phyloP scores from a whole-genome alignment of 2,329 filamentous ascomycete genomes.

The Ophioceras dolichostomum region DNA sequence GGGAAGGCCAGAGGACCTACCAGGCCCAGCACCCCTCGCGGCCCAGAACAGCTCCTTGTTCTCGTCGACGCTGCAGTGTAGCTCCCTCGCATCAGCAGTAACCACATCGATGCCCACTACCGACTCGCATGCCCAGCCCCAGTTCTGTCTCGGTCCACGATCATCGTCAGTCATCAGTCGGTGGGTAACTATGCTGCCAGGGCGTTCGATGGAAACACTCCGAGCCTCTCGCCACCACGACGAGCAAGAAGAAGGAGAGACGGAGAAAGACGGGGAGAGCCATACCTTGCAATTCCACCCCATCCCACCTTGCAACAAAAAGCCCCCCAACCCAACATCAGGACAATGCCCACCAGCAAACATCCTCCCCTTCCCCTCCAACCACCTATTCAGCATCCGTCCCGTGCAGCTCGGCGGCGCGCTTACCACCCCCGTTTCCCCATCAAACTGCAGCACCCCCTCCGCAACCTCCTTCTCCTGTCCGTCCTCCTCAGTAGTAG shows the following conservation, averaged over 20 bases:
- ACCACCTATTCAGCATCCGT: conserved; percentile 23
- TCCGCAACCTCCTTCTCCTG: conserved; percentile 1
- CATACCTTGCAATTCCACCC: conserved; percentile 42
- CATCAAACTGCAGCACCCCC: conserved; percentile 22
- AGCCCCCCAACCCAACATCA: conserved; percentile 43
- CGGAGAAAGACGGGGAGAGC: conserved; percentile 1
- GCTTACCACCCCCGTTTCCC: conserved; percentile 20
- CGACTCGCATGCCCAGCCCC: conserved; percentile 41
- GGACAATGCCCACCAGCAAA: conserved; percentile 44
- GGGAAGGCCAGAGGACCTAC: too few species aligned
- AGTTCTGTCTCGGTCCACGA: too few species aligned
- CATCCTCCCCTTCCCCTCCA: conserved; percentile 26
- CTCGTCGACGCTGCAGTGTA: conserved; percentile 21
- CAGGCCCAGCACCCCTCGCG: conserved; percentile 31
- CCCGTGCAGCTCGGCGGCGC: conserved; percentile 35
- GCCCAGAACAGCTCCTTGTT: conserved; percentile 36
- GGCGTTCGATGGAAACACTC: too few species aligned
- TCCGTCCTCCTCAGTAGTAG: background rate
- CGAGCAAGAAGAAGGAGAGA: too few species aligned
- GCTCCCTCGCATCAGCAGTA: conserved; percentile 25
- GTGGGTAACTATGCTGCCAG: too few species aligned
- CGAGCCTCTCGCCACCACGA: too few species aligned
- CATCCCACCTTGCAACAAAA: conserved; percentile 43
- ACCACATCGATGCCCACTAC: conserved; percentile 33
- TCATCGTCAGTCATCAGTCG: too few species aligned